Evolutionary conservation across 164 flowering plant species (phyloP), one percentile per base, ranked within the genome.

Genomic region (Buxus sempervirens): DNA sequence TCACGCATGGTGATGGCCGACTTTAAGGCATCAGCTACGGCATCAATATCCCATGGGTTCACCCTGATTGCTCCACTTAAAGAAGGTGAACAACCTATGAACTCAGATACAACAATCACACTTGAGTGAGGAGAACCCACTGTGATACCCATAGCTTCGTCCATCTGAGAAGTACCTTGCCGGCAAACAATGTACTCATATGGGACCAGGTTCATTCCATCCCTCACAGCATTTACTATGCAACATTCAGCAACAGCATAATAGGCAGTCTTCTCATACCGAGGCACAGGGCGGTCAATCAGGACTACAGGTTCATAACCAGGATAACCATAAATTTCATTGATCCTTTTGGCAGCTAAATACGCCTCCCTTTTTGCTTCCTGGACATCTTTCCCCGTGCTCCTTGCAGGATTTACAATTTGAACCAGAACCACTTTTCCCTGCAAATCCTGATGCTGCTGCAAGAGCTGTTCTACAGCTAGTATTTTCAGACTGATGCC

Each of bases 171-270:
- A 19, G 55, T 56, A 16, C 73, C 73, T 63, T 70, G 73, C 56
- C 73, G 41, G 68, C 68, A 70, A 57, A 70, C 68, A n/a, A 65
- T 70, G 67, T 70, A 70, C 60, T 70, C 64, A 28, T 70, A 70
- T 2, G 73, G 73, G 57, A 70, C 73, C 38, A 70, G 58, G 49
- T 70, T 70, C 73, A 70, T 70, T 54, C 73, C 73, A 28, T 70
- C 73, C 18, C 51, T 45, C 51, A 45, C 14, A 10, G 51, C 51
- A 45, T 45, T 45, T 45, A 45, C 51, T 45, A 70, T 58, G 67
- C 73, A 70, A 58, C 73, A 70, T 64, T 70, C 73, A 16, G 73
- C 73, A 49, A 70, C 28, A 20, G 73, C 73, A 64, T 70, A 70
- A 48, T 70, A 70, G 24, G 68, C 67, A 25, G 62, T 32, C 54